A percentile compares a stretch with the other conserved stretches of the same genome.
Conservation (phyloP, 345 rosid species). For the Hibiscus trionum region DNA sequence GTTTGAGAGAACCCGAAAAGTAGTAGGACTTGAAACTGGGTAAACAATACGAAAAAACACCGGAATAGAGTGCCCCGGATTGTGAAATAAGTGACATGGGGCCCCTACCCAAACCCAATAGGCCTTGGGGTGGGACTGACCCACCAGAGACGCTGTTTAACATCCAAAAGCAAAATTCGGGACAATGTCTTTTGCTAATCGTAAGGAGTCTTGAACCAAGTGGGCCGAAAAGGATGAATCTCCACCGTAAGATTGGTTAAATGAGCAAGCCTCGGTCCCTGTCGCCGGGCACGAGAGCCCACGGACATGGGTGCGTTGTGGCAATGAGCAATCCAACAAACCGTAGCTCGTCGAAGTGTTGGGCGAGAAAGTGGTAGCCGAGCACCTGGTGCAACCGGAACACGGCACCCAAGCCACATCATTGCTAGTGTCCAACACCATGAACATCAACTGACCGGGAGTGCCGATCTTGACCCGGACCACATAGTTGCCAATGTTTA, state of each 20-base stretch:
- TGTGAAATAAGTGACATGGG: no score
- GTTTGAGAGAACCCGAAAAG: no score
- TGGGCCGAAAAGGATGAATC: conserved; percentile 65
- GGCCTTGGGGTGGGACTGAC: conserved; percentile 40
- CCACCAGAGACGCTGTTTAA: conserved; percentile 42
- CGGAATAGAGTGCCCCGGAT: no score
- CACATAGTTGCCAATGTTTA: conserved; percentile 52
- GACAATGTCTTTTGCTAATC: conserved; percentile 37
- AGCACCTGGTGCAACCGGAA: conserved; percentile 59
- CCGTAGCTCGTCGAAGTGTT: no score
- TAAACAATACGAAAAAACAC: no score
- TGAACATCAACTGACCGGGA: conserved; percentile 70
- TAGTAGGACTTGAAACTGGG: no score
- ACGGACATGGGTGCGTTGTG: no score
- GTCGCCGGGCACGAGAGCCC: not conserved
- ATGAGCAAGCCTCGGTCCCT: conserved; percentile 40
- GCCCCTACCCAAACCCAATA: conserved; percentile 35
- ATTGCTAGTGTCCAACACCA: conserved; percentile 79
- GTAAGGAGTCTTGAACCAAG: conserved; percentile 50
- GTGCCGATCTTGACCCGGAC: conserved; percentile 70
- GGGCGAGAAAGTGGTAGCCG: conserved; percentile 9
- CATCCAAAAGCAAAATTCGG: conserved; percentile 62
- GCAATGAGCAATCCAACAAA: no score
- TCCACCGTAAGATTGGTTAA: conserved; percentile 85
- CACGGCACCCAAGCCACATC: conserved; percentile 79